Evolutionary conservation across 2,329 filamentous ascomycete genomes (phyloP), one percentile per base, ranked within the genome.

Genomic region (Sarocladium kiliense): DNA sequence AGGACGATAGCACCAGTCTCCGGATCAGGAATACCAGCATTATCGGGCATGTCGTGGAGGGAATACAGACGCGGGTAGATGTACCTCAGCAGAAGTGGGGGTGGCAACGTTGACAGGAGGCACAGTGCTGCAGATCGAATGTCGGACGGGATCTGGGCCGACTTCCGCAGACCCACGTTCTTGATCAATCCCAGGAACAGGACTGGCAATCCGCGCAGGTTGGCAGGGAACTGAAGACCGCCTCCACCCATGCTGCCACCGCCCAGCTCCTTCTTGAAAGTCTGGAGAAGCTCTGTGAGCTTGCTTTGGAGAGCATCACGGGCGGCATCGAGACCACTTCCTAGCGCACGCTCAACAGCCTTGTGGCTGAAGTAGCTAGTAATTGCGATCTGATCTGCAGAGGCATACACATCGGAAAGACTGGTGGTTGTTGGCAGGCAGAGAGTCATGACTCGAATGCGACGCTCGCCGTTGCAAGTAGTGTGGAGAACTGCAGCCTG

Each of bases 311-410:
- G 78, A 47, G 91, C 88, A 71, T 99, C 94, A 41, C 94, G 82
- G 53, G 94, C 94, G 49, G 91, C 87, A 63, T 99, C 94, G 53
- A 99, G 77, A 37, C 93, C 92, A 64, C 84, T 90, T 63, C 89
- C 87, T 37, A 99, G 77, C 11, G 89, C 86, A 63, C 91, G 82
- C 76, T 99, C 94, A 2, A 97, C 94, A 16, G 94, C 94, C 77
- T 97, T 97, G 80, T 99, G 94, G 63, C 88, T 93, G 77, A 93
- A 97, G 77, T 93, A 97, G 12, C 89, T 89, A 2, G 92, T 88
- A 63, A 99, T 91, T 14, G 94, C 94, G 64, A 88, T 87, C 71
- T 97, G 93, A 66, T 99, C 94, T 0, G 94, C 94, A 3, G 91
- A 96, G 9, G 94, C 91, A 69, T 97, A 99, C 18, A 97, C 78